These are phyloP conservation scores for Penicillium lividum DNA, from an alignment of 495 filamentous ascomycete genomes.

Conservation along the genomic window DNA sequence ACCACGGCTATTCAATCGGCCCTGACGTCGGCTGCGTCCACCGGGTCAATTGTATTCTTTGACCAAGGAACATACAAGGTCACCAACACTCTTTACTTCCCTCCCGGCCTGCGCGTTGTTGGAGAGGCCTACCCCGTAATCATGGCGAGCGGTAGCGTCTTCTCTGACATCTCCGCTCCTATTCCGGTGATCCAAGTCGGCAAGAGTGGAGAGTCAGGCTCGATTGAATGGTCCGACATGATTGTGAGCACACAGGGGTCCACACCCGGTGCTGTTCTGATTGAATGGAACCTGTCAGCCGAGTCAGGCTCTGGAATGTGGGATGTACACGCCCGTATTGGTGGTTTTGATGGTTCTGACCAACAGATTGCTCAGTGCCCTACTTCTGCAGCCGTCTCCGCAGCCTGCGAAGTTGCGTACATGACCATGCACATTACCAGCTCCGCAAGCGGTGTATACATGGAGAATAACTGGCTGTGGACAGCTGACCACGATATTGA, in stretches of 20 bases:
- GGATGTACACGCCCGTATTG: slow-evolving; percentile 60
- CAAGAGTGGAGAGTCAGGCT: slow-evolving; percentile 50
- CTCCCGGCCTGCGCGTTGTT: slow-evolving; percentile 43
- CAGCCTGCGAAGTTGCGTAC: slow-evolving; percentile 63
- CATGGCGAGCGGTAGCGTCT: slow-evolving; percentile 60
- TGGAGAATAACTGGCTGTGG: slow-evolving; percentile 74
- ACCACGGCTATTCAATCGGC: slow-evolving; percentile 50
- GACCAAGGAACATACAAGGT: slow-evolving; percentile 51
- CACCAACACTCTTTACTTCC: slow-evolving; percentile 48
- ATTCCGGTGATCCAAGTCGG: slow-evolving; percentile 67
- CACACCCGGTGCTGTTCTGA: slow-evolving; percentile 65
- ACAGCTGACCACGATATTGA: slow-evolving; percentile 77
- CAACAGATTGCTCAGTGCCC: slow-evolving; percentile 53
- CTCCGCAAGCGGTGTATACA: slow-evolving; percentile 49
- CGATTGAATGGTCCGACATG: slow-evolving; percentile 60
- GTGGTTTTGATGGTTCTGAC: slow-evolving; percentile 55
- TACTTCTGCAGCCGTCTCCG: slow-evolving; percentile 35
- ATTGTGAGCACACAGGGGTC: slow-evolving; percentile 61
- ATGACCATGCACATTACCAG: slow-evolving; percentile 67
- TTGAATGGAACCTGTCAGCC: slow-evolving; percentile 70
- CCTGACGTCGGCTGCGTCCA: slow-evolving; percentile 38
- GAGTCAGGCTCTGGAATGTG: slow-evolving; percentile 53
- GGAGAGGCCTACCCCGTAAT: slow-evolving; percentile 65
- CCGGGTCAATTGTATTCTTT: slow-evolving; percentile 51
- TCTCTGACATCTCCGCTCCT: slow-evolving; percentile 61